Conservation (phyloP, 2,329 filamentous ascomycete genomes). For the Scedosporium dehoogii region DNA sequence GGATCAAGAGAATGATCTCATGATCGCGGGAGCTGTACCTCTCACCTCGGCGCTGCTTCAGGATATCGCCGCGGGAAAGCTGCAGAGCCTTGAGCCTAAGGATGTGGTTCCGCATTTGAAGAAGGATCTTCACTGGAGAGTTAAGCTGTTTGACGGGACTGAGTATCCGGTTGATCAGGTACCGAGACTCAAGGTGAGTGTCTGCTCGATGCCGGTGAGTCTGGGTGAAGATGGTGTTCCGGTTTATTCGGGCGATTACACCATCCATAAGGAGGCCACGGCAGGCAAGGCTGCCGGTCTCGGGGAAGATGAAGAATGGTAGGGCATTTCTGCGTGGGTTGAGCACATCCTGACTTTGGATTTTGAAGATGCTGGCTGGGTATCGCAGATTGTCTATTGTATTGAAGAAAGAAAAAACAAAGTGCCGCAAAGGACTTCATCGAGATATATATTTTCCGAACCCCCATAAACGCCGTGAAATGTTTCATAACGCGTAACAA, state of each 20-base stretch:
- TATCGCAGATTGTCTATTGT: slow-evolving; percentile 1
- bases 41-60: slow-evolving; percentile 38
- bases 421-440: no score
- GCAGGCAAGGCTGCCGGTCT: slow-evolving; percentile 14
- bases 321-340: neutral
- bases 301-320: neutral
- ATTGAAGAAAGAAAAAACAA: neutral
- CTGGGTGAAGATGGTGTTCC: slow-evolving; percentile 15
- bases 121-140: slow-evolving; percentile 16
- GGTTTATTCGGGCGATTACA: slow-evolving; percentile 13
- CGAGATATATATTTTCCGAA: neutral
- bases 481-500: neutral
- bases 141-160: slow-evolving; percentile 14
- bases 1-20: slow-evolving; percentile 11
- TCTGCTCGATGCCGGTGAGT: slow-evolving; percentile 14
- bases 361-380: neutral
- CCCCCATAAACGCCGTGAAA: neutral
- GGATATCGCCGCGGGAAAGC: slow-evolving; percentile 21
- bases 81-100: slow-evolving; percentile 13
- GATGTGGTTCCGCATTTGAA: slow-evolving; percentile 18
- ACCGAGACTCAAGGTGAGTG: slow-evolving; percentile 15
- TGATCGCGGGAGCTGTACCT: slow-evolving; percentile 32
- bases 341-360: neutral
- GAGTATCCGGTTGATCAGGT: slow-evolving; percentile 9
- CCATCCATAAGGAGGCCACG: slow-evolving; percentile 14